A percentile compares a stretch with the other conserved stretches of the same genome.
Evolutionary conservation across 2,329 filamentous ascomycete genomes (phyloP).

Genomic region (Thelonectria discophora): DNA sequence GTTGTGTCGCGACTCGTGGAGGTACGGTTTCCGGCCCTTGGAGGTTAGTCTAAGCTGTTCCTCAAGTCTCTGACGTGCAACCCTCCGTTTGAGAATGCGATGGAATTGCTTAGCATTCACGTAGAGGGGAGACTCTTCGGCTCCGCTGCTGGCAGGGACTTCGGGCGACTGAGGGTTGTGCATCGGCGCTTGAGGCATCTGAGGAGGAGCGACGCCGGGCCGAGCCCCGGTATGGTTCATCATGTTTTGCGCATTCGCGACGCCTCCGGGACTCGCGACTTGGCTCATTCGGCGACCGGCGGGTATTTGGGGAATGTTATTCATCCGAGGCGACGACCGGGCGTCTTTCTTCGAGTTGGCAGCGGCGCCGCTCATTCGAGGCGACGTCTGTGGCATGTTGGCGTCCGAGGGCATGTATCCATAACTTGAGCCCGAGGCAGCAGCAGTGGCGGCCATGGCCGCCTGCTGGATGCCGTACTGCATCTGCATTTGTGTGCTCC

Average conservation of each 20-base stretch:
- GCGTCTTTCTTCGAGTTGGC: conserved; percentile 76
- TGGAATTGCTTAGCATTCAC: conserved; percentile 99
- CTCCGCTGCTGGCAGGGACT: conserved; percentile 71
- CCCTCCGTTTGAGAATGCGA: conserved; percentile 91
- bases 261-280: conserved; percentile 76
- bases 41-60: conserved; percentile 91
- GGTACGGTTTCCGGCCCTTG: conserved; percentile 94
- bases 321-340: conserved; percentile 81
- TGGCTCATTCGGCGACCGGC: conserved; percentile 75
- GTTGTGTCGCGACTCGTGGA: conserved; percentile 97
- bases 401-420: conserved; percentile 78
- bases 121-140: conserved; percentile 93
- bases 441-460: conserved; percentile 90
- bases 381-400: conserved; percentile 75
- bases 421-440: conserved; percentile 83
- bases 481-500: conserved; percentile 66
- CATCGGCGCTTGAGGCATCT: conserved; percentile 71
- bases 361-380: conserved; percentile 70
- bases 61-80: conserved; percentile 92
- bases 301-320: conserved; percentile 66
- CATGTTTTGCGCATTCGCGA: conserved; percentile 77
- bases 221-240: conserved; percentile 72
- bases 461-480: conserved; percentile 85
- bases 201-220: conserved; percentile 63
- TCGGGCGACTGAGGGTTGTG: conserved; percentile 81